A percentile compares a stretch with the other conserved stretches of the same genome.
These are phyloP conservation scores for Plasmodium gallinaceum DNA, from an alignment of 169 alveolate genomes.

Conservation along the genomic window DNA sequence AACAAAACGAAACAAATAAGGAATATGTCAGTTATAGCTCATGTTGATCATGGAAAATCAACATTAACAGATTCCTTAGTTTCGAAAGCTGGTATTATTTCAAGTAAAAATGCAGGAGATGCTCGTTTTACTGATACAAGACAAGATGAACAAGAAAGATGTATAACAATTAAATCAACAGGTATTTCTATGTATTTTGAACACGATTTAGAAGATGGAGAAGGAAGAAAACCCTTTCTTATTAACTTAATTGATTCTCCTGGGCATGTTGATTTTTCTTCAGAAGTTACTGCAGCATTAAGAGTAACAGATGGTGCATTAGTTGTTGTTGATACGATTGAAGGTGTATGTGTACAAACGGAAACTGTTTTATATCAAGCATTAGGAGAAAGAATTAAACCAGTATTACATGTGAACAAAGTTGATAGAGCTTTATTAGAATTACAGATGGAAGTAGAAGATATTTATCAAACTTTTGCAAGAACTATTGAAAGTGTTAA, in stretches of 20 bases:
- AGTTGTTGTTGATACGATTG: constrained; percentile 99
- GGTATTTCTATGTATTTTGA: constrained; percentile 99
- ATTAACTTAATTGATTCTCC: constrained; percentile 99
- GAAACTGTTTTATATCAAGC: constrained; percentile 99
- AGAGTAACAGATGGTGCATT: constrained; percentile 99
- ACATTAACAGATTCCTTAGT: constrained; percentile 99
- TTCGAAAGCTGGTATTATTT: constrained; percentile 99
- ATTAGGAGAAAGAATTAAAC: constrained; percentile 97
- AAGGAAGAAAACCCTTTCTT: constrained; percentile 92
- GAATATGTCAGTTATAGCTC: constrained; percentile 99
- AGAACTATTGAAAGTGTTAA: constrained; percentile 98
- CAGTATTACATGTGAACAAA: constrained; percentile 98
- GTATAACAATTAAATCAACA: constrained; percentile 99
- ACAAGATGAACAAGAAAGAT: constrained; percentile 99
- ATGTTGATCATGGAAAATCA: constrained; percentile 99
- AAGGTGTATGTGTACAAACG: constrained; percentile 99
- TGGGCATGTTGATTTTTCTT: constrained; percentile 99
- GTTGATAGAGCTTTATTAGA: constrained; percentile 98
- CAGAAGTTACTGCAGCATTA: constrained; percentile 99
- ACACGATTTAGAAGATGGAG: constrained; percentile 95
- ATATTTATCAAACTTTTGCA: constrained; percentile 96
- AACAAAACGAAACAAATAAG: constrained; percentile 98
- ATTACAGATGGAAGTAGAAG: constrained; percentile 98
- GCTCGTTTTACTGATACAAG: constrained; percentile 99
- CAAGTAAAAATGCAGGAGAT: constrained; percentile 98